Conservation (phyloP, 1,284 basidiomycete genomes). For the Paramarasmius palmivorus region DNA sequence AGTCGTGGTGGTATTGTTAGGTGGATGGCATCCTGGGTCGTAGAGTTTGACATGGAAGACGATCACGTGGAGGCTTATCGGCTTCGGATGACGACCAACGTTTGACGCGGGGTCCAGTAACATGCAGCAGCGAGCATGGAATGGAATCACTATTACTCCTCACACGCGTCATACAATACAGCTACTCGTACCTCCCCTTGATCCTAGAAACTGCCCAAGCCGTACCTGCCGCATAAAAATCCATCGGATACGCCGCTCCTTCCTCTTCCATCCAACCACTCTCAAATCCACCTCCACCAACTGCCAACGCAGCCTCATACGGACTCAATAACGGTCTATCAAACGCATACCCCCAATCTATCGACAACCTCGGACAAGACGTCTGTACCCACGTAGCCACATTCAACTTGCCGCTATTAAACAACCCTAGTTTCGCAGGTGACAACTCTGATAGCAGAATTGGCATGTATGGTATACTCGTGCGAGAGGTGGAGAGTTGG, state of each 20-base stretch:
- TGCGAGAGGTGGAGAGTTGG: constrained; percentile 56
- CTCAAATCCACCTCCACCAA: constrained; percentile 45
- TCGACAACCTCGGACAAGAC: constrained; percentile 92
- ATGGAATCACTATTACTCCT: too few relatives aligned
- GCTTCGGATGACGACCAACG: too few relatives aligned
- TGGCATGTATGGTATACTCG: constrained; percentile 76
- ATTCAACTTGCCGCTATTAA: constrained; percentile 56
- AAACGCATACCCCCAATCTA: constrained; percentile 99
- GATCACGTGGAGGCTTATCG: too few relatives aligned
- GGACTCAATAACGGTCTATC: constrained; percentile 87
- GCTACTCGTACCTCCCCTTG: constrained; percentile 1
- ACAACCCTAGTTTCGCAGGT: constrained; percentile 88
- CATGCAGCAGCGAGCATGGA: too few relatives aligned
- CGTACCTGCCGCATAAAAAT: constrained; percentile 87
- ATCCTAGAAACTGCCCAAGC: constrained; percentile 67
- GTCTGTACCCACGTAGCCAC: constrained; percentile 93
- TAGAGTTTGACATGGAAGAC: neutral
- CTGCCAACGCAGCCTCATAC: constrained; percentile 90
- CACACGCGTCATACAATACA: too few relatives aligned
- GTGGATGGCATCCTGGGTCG: constrained; percentile 4
- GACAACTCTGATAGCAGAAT: constrained; percentile 96
- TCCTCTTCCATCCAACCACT: constrained; percentile 60
- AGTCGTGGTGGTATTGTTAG: constrained; percentile 20
- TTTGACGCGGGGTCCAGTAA: too few relatives aligned
- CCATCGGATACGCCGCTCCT: constrained; percentile 81